Evolutionary conservation across 2,329 filamentous ascomycete species (phyloP), one percentile per base, ranked within the genome.

Genomic region (Cytospora piceicola): DNA sequence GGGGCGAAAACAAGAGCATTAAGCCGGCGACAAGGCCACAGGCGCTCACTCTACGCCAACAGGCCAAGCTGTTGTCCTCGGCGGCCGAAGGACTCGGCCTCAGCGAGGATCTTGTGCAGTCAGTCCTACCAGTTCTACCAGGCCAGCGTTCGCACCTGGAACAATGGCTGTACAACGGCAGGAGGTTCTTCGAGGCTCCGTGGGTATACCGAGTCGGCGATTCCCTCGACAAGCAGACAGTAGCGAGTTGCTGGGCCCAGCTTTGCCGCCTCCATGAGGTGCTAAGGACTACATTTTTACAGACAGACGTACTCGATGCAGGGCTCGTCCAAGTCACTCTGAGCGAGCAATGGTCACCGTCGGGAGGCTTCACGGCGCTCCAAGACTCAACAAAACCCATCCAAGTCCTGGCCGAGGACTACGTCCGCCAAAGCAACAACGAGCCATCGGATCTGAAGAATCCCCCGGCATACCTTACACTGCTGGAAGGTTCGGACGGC

Each of bases 171-270:
- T 58, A 68, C 65, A 68, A 65, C 49, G 71, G 71, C 20, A 71
- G 69, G 63, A 65, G 71, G n/a, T 72, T 72, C 67, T 70, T 72
- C 30, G 71, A 72, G 49, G 69, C 71, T 9, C 71, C 71, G 3
- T 72, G 71, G 71, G 70, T 68, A n/a, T 72, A 69, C 63, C 67
- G 67, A 11, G 30, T 72, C 17, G n/a, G 42, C n/a, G 67, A 67
- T 20, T 64, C 64, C 17, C 22, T 72, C 6, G 62, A 67, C 27
- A 42, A 29, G 15, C n/a, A 61, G 17, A 60, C 46, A 15, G 53
- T 70, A 22, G 52, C 42, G 30, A 27, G 3, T 22, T 61, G 34
- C 27, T 69, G 68, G 68, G 51, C 30, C 14, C 58, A 62, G 56
- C 64, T 69, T 17, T 63, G 64, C 56, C 61, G 53, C 36, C 27